Percentiles rank a stretch among this genome's conserved stretches.
These are phyloP conservation scores for Penicillium ochrochloron DNA, from an alignment of 495 filamentous ascomycete species.

Conservation along the genomic window DNA sequence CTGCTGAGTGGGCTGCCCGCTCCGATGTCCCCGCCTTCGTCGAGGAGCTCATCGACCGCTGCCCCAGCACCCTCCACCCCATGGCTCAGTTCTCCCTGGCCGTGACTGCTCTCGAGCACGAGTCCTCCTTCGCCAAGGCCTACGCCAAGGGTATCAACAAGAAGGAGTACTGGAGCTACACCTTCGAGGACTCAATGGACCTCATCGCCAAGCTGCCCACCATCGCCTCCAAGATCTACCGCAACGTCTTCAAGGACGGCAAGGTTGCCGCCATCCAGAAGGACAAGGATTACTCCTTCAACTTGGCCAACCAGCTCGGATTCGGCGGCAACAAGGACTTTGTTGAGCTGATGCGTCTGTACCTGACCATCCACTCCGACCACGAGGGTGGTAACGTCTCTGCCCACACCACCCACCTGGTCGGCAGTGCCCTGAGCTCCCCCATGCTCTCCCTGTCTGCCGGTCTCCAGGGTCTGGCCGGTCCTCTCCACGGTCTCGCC, in stretches of 20 bases:
- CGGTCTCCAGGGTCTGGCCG: slow-evolving; percentile 95
- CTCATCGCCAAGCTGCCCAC: slow-evolving; percentile 99
- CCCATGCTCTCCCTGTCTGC: slow-evolving; percentile 95
- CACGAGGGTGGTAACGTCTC: slow-evolving; percentile 99
- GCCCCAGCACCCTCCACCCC: slow-evolving; percentile 96
- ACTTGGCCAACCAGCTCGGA: slow-evolving; percentile 98
- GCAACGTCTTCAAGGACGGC: slow-evolving; percentile 99
- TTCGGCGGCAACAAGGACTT: slow-evolving; percentile 96
- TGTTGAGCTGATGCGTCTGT: slow-evolving; percentile 95
- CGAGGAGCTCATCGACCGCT: slow-evolving; percentile 99
- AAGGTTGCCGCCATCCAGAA: slow-evolving; percentile 94
- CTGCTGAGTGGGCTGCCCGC: slow-evolving; percentile 97
- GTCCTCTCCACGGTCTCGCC: slow-evolving; percentile 96
- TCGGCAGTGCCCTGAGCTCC: slow-evolving; percentile 95
- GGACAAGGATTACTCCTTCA: slow-evolving; percentile 98
- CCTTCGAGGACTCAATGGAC: slow-evolving; percentile 99
- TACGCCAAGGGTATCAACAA: slow-evolving; percentile 99
- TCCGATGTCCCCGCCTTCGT: slow-evolving; percentile 95
- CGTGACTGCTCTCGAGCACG: slow-evolving; percentile 96
- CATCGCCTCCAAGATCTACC: slow-evolving; percentile 97
- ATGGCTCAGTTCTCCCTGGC: slow-evolving; percentile 99
- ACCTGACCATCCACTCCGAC: slow-evolving; percentile 99
- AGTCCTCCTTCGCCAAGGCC: slow-evolving; percentile 95
- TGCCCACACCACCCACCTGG: slow-evolving; percentile 97
- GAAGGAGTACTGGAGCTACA: slow-evolving; percentile 98